These are phyloP conservation scores for Geotrichum carabidarum DNA, from an alignment of 1,139 yeast genomes.

Conservation along the genomic window DNA sequence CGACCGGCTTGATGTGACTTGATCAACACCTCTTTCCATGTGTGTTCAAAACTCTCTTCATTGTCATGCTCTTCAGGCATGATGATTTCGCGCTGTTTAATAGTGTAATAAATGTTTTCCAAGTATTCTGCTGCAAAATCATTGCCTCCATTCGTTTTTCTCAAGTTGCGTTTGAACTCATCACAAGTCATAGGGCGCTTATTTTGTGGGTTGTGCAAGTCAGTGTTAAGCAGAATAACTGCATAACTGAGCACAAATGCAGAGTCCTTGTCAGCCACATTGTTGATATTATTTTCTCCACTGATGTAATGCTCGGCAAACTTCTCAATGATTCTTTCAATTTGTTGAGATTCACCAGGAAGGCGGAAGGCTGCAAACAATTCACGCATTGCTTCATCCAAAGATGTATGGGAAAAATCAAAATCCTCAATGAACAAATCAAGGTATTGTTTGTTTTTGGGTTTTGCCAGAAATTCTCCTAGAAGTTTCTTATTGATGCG, in stretches of 20 bases:
- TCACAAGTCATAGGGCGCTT: conserved; percentile 79
- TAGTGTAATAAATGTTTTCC: conserved; percentile 72
- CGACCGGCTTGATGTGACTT: conserved; percentile 33
- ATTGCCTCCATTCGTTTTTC: conserved; percentile 65
- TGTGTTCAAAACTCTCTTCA: conserved; percentile 85
- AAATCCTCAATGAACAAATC: conserved; percentile 62
- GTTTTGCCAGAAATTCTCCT: conserved; percentile 82
- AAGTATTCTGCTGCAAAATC: conserved; percentile 74
- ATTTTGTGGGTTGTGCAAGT: conserved; percentile 75
- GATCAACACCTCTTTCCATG: conserved; percentile 81
- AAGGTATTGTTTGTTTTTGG: conserved; percentile 57
- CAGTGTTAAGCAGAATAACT: conserved; percentile 87
- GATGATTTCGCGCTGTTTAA: conserved; percentile 80
- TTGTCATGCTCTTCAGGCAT: conserved; percentile 96
- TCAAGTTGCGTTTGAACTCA: conserved; percentile 71
- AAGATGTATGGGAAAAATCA: conserved; percentile 71
- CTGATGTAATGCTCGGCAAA: conserved; percentile 74
- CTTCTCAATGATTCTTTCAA: conserved; percentile 82
- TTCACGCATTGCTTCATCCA: conserved; percentile 88
- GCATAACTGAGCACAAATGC: conserved; percentile 92
- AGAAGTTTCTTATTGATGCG: conserved; percentile 79
- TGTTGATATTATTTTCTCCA: conserved; percentile 16
- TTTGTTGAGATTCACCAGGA: conserved; percentile 97
- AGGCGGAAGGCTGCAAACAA: conserved; percentile 78
- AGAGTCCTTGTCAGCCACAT: conserved; percentile 55